Evolutionary conservation across 208 protist genomes (phyloP).

Genomic region (Leishmania major): DNA sequence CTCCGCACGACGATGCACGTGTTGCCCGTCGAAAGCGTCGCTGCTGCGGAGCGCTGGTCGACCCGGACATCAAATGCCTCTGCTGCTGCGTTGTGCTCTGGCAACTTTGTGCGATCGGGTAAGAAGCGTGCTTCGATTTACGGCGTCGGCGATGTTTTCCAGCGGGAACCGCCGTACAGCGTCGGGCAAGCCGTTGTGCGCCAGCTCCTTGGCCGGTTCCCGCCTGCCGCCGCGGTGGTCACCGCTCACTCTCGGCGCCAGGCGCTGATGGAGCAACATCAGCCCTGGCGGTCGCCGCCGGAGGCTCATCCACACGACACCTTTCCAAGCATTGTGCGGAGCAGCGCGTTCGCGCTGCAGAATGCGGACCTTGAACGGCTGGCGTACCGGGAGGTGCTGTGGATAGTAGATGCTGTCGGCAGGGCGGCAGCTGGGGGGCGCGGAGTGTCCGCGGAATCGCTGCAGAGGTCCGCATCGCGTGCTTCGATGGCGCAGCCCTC

Average conservation of each 20-base stretch:
- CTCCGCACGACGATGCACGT: constrained; percentile 22
- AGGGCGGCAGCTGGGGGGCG: neutral
- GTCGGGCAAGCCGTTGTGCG: constrained; percentile 3
- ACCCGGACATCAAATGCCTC: neutral
- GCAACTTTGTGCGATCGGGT: no score
- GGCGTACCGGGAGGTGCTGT: constrained; percentile 15
- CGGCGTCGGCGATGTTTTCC: neutral
- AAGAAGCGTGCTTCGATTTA: neutral
- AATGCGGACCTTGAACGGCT: constrained; percentile 17
- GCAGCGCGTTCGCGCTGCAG: constrained; percentile 27
- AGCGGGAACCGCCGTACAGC: neutral
- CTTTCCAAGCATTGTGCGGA: constrained; percentile 25
- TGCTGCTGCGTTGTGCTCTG: neutral
- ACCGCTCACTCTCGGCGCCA: neutral
- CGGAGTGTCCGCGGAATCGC: neutral
- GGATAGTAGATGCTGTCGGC: constrained; percentile 9
- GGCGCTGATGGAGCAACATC: neutral
- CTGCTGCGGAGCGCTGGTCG: neutral
- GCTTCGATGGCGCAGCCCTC: neutral
- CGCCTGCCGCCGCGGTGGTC: neutral
- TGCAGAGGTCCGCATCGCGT: neutral
- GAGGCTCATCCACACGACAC: constrained; percentile 14
- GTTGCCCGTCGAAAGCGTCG: neutral
- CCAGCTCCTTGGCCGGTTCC: constrained; percentile 11
- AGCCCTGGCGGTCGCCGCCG: constrained; percentile 18